Base-by-base conservation (phyloP, 805 yeast species). In the Kazachstania psychrophila region DNA sequence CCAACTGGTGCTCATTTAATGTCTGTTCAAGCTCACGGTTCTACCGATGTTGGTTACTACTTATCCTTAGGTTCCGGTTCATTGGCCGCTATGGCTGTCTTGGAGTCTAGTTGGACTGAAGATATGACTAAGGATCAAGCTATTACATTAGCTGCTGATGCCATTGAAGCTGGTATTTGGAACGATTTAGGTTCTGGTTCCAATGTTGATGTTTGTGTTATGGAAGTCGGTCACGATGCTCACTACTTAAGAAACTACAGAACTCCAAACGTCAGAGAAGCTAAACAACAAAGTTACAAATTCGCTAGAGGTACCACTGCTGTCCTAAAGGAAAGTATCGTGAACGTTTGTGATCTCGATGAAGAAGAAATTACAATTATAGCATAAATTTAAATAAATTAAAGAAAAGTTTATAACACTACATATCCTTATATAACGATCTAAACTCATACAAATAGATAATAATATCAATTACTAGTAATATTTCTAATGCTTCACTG, bases 181-280 rank as follows among this genome's bases (percentile, higher is more conserved):
- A 92, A 92, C 63, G 98, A 92, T 70, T 73, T 89, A 56, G 98
- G 98, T 34, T 89, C 97, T 1, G 98, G 98, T 59, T 92, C 98
- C 20, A 92, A 92, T 56, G 97, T 92, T 25, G 98, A 92, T 60
- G 68, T 92, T 44, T 92, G 97, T 68, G 97, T 92, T 13, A 86
- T 92, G 94, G 96, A 89, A 64, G 66, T 73, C 28, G 95, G 92
- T 44, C 77, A 84, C 58, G 94, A 85, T 60, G 95, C 97, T 8
- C 75, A 72, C 43, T 70, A 89, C 38, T 68, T 73, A 59, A 77
- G 98, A 65, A 88, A 88, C 64, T 84, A 84, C 70, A 69, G 81
- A 58, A 85, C 87, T 36, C 98, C 98, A 41, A 92, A 92, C 61
- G 78, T 76, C 32, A 78, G 98, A 60, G 83, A 77, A 38, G 67